Evolutionary conservation across 495 filamentous ascomycete genomes (phyloP).

Genomic region (Annulohypoxylon moriforme): DNA sequence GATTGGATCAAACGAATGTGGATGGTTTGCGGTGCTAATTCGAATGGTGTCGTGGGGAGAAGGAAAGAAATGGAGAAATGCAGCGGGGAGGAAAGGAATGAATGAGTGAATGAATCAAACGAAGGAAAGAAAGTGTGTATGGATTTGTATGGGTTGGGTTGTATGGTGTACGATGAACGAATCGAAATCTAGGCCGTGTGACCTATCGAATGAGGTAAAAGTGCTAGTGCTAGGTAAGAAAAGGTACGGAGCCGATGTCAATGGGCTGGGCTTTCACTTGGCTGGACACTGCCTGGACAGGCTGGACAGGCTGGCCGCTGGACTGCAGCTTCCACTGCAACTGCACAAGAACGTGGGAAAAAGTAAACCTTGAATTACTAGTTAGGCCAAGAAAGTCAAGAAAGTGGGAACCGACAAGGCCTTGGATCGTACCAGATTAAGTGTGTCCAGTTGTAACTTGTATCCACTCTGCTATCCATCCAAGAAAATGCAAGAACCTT

Average conservation of each 20-base stretch:
- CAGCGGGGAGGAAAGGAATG: conserved; percentile 10
- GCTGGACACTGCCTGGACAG: background rate
- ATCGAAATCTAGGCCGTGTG: conserved; percentile 28
- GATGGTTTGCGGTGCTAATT: conserved; percentile 12
- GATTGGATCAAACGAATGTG: conserved; percentile 38
- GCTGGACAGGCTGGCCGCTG: background rate
- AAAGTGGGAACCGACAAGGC: background rate
- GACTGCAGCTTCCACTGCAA: conserved; percentile 3
- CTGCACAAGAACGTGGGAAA: conserved; percentile 27
- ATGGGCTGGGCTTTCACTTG: conserved; percentile 1
- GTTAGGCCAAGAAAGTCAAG: conserved; percentile 19
- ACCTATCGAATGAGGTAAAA: conserved; percentile 31
- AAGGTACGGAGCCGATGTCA: conserved; percentile 15
- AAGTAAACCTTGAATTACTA: conserved; percentile 33
- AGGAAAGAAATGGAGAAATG: background rate
- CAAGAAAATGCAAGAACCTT: conserved; percentile 1
- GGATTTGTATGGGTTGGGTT: no score
- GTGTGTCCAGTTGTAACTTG: background rate
- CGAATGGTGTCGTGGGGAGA: conserved; percentile 21
- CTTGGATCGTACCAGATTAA: conserved; percentile 31
- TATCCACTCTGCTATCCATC: background rate
- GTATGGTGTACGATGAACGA: conserved; percentile 9
- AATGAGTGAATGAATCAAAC: conserved; percentile 18
- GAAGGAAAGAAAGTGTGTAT: background rate
- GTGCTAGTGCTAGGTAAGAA: background rate